Evolutionary conservation across 257 asterid species (phyloP).

Genomic region (Solanum corneliomulleri): DNA sequence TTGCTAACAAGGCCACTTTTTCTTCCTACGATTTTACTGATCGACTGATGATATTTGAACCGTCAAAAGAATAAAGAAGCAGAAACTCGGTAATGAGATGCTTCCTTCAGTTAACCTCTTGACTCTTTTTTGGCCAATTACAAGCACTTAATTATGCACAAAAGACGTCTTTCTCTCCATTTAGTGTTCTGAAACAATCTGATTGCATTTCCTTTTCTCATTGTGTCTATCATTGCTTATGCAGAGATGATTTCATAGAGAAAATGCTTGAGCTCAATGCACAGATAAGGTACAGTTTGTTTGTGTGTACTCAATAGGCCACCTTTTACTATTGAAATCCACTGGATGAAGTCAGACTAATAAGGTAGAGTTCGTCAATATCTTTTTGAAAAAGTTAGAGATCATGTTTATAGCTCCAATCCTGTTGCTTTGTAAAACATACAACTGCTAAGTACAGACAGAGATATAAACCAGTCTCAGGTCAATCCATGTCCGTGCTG

Average conservation of each 20-base stretch:
- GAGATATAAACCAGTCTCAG: neutral
- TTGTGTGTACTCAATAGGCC: neutral
- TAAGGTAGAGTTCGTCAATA: neutral
- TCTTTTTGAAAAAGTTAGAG: neutral
- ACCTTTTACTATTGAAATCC: neutral
- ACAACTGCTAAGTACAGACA: neutral
- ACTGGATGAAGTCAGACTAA: neutral
- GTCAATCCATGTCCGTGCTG: neutral
- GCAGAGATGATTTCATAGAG: conserved; percentile 60
- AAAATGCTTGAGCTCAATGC: conserved; percentile 62
- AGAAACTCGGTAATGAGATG: conserved; percentile 27
- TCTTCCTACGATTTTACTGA: neutral
- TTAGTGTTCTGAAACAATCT: neutral
- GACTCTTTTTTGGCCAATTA: neutral
- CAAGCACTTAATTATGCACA: neutral
- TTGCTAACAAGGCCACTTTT: neutral
- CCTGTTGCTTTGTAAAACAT: neutral
- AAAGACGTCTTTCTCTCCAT: neutral
- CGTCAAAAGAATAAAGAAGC: conserved; percentile 51
- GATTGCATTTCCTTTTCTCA: neutral
- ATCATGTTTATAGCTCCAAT: neutral
- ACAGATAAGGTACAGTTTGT: conserved; percentile 34
- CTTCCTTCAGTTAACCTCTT: neutral
- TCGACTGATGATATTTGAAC: conserved; percentile 8
- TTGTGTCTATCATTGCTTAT: conserved; percentile 3